Evolutionary conservation across 1,284 basidiomycete species (phyloP).

Genomic region (Ceratobasidium sp.): DNA sequence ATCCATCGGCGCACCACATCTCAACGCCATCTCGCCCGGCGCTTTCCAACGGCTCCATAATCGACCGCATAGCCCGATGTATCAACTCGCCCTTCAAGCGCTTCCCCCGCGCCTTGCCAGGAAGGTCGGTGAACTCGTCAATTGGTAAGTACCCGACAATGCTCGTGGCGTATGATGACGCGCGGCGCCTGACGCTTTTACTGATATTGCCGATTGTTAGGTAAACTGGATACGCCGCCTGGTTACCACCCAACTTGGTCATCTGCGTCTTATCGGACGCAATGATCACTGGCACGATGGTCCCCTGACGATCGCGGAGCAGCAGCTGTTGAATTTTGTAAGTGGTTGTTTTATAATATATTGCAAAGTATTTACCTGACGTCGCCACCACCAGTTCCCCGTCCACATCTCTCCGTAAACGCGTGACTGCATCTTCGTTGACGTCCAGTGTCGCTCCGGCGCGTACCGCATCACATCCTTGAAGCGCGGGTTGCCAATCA

Average conservation of each 20-base stretch:
- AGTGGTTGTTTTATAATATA: neutral
- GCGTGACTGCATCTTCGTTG: neutral
- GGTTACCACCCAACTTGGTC: slow-evolving; percentile 37
- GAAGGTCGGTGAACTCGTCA: neutral
- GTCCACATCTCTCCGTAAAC: slow-evolving; percentile 41
- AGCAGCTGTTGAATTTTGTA: slow-evolving; percentile 21
- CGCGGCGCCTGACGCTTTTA: slow-evolving; percentile 22
- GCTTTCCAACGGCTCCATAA: slow-evolving; percentile 43
- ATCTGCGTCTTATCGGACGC: slow-evolving; percentile 44
- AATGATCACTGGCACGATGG: slow-evolving; percentile 41
- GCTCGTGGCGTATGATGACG: slow-evolving; percentile 3
- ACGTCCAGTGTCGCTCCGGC: slow-evolving; percentile 1
- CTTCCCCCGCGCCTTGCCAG: neutral
- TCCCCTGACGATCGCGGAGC: slow-evolving; percentile 26
- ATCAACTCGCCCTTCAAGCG: slow-evolving; percentile 41
- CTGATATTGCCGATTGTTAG: slow-evolving; percentile 42
- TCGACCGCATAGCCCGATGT: slow-evolving; percentile 44
- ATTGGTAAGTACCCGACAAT: slow-evolving; percentile 43
- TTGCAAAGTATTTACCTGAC: slow-evolving; percentile 6
- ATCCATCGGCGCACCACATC: slow-evolving; percentile 45
- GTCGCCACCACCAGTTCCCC: slow-evolving; percentile 40
- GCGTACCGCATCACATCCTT: slow-evolving; percentile 20
- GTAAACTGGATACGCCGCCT: slow-evolving; percentile 43
- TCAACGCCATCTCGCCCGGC: slow-evolving; percentile 40
- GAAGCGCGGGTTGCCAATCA: slow-evolving; percentile 38